phyloP scores from a whole-genome alignment of 2,329 filamentous ascomycete species.

The Paecilomyces sp. region DNA sequence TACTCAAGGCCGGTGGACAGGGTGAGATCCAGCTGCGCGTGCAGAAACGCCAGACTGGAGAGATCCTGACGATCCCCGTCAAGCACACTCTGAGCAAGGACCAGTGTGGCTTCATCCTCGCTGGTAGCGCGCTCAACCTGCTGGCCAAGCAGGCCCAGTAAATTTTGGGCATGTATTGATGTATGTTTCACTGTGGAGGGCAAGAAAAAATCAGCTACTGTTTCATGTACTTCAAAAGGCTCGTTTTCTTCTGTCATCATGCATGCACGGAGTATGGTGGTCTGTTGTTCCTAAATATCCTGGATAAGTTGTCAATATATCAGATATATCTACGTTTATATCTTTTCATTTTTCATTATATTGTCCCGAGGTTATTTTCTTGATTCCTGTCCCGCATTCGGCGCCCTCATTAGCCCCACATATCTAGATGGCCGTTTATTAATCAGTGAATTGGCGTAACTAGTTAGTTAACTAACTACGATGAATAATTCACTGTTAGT shows the following conservation, averaged over 20 bases:
- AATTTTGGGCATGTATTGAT: neutral
- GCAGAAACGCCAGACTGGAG: conserved; percentile 53
- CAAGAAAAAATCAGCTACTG: neutral
- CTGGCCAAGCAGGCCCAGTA: conserved; percentile 56
- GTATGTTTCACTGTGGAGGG: neutral
- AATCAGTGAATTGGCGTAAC: neutral
- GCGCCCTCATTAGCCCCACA: conserved; percentile 7
- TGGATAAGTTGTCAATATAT: neutral
- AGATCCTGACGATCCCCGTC: conserved; percentile 64
- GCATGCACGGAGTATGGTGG: neutral
- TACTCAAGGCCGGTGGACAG: conserved; percentile 68
- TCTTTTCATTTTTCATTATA: neutral
- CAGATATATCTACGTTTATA: neutral
- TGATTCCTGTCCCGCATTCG: neutral
- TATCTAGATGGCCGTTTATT: neutral
- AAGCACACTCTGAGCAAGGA: conserved; percentile 83
- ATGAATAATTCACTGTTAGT: neutral
- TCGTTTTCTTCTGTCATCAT: neutral
- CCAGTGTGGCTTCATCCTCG: conserved; percentile 86
- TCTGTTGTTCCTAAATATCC: neutral
- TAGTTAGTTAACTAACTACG: too few relatives aligned
- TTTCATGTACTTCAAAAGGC: neutral
- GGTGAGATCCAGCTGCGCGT: conserved; percentile 69
- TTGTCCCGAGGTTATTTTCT: neutral
- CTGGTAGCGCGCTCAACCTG: conserved; percentile 88